Conservation (phyloP, 208 protist species). For the Entamoeba dispar region DNA sequence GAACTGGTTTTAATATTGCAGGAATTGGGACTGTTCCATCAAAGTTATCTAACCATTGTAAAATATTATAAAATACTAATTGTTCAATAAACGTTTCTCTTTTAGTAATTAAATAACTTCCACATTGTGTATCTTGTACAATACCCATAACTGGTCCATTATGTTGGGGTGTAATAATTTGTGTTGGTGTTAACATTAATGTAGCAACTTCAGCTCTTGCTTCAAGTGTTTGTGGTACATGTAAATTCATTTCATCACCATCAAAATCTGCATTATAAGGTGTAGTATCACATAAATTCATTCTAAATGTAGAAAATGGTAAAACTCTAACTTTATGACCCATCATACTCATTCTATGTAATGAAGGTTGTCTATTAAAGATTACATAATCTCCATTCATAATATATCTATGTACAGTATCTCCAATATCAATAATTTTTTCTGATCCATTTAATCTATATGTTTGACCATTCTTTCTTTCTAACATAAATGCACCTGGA, state of each 20-base stretch:
- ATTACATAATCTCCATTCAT: constrained; percentile 88
- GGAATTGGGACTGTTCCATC: constrained; percentile 69
- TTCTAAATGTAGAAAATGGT: constrained; percentile 90
- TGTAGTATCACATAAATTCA: constrained; percentile 68
- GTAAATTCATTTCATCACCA: constrained; percentile 99
- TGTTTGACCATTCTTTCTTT: constrained; percentile 8
- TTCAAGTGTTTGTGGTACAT: constrained; percentile 85
- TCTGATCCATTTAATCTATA: not conserved
- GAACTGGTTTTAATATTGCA: constrained; percentile 80
- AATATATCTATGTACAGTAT: constrained; percentile 77
- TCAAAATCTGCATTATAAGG: constrained; percentile 99
- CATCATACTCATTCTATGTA: constrained; percentile 99
- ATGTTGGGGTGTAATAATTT: constrained; percentile 92
- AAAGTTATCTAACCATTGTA: constrained; percentile 78
- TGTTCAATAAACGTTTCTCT: constrained; percentile 80
- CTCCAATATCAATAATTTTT: not conserved
- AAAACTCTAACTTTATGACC: constrained; percentile 65
- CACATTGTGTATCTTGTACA: constrained; percentile 91
- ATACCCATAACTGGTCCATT: constrained; percentile 95
- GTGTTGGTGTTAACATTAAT: constrained; percentile 74
- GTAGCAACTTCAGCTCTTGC: constrained; percentile 63
- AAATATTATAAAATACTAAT: constrained; percentile 82
- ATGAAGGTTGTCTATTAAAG: constrained; percentile 98
- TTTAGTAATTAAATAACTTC: constrained; percentile 58
- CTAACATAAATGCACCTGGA: constrained; percentile 81